Percentiles rank a stretch among this genome's conserved stretches.
These are phyloP conservation scores for Royoungia palumana DNA, from an alignment of 768 basidiomycete genomes.

Conservation along the genomic window DNA sequence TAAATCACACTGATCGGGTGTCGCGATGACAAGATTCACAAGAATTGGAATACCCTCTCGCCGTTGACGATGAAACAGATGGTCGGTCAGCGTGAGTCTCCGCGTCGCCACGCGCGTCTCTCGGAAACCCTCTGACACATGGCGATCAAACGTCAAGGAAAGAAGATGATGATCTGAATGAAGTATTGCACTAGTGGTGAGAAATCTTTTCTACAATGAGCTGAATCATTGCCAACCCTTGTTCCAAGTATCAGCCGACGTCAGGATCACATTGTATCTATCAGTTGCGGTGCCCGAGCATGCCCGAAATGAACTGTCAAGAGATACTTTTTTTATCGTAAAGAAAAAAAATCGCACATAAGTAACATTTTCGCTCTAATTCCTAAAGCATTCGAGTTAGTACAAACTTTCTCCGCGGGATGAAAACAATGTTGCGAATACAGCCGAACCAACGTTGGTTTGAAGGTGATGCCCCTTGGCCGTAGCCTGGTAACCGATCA, in stretches of 20 bases:
- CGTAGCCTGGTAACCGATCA: no score
- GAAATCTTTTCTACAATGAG: slow-evolving; percentile 25
- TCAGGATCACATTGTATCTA: slow-evolving; percentile 17
- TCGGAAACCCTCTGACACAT: slow-evolving; percentile 19
- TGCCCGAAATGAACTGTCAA: slow-evolving; percentile 27
- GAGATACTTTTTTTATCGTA: no score
- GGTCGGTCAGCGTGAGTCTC: slow-evolving; percentile 14
- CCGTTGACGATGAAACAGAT: slow-evolving; percentile 28
- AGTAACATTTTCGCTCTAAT: background rate
- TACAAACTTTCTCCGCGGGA: background rate
- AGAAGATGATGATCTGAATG: slow-evolving; percentile 7
- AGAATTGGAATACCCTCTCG: slow-evolving; percentile 2
- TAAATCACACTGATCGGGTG: slow-evolving; percentile 5
- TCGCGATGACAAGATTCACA: slow-evolving; percentile 11
- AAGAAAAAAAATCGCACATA: no score
- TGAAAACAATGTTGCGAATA: background rate
- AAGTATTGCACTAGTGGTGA: slow-evolving; percentile 8
- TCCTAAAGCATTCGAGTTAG: background rate
- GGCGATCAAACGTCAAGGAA: slow-evolving; percentile 27
- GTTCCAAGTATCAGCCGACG: slow-evolving; percentile 22
- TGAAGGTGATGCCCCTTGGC: background rate
- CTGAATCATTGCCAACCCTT: slow-evolving; percentile 13
- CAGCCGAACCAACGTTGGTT: background rate
- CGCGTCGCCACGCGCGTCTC: slow-evolving; percentile 19
- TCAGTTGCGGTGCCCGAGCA: slow-evolving; percentile 6